Evolutionary conservation across 225 moss, liverwort and hornwort genomes (phyloP).

Genomic region (Pleurozium schreberi): DNA sequence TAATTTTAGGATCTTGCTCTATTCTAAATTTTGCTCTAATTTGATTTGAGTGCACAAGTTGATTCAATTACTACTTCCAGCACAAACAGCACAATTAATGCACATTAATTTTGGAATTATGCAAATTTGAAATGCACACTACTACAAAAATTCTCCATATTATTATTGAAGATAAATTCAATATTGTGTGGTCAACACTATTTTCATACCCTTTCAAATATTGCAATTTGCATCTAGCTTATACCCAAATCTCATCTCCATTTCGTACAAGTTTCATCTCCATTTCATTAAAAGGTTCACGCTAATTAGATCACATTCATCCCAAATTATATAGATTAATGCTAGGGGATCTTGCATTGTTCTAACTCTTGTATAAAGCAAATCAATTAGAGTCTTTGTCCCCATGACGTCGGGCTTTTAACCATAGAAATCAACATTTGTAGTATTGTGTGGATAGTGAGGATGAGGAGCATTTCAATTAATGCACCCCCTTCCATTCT

Average conservation of each 20-base stretch:
- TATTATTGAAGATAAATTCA: background rate
- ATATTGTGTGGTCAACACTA: background rate
- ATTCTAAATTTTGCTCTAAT: too few relatives aligned
- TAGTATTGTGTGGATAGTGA: accelerated
- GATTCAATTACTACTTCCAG: background rate
- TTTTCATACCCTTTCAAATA: background rate
- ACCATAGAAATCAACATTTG: too few relatives aligned
- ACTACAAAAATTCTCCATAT: accelerated
- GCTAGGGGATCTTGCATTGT: background rate
- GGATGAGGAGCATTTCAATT: too few relatives aligned
- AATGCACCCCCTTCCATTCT: too few relatives aligned
- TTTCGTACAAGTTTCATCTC: background rate
- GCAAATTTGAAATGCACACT: background rate
- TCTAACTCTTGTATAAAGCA: background rate
- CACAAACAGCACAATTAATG: background rate
- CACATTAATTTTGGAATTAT: background rate
- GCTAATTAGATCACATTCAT: background rate
- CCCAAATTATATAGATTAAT: background rate
- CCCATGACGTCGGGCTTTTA: accelerated
- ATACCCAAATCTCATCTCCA: background rate
- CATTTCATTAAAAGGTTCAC: background rate
- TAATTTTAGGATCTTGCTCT: background rate
- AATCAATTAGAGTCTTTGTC: background rate
- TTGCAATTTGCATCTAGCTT: background rate
- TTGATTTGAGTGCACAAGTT: background rate